Evolutionary conservation across 1,284 basidiomycete genomes (phyloP).

Genomic region (Fomitopsis palustris): DNA sequence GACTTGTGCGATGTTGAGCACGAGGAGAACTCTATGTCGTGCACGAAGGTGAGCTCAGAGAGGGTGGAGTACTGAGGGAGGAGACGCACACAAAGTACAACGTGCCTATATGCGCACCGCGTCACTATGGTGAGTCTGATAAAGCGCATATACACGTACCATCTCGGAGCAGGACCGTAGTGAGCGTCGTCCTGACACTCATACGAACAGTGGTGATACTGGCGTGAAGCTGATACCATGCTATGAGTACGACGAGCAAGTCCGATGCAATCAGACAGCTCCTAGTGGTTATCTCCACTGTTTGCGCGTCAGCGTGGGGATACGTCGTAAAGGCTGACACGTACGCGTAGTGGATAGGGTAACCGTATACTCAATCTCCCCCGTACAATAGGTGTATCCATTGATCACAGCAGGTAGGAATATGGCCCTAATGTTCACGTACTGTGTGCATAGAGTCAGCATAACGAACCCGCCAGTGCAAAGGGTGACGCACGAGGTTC

Average conservation of each 20-base stretch:
- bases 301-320: not conserved
- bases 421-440: not conserved
- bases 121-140: not conserved
- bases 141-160: not conserved
- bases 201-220: not conserved
- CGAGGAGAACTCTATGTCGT: not conserved
- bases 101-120: not conserved
- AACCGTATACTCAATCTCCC: not conserved
- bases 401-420: not conserved
- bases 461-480: not conserved
- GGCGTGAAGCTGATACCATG: not conserved
- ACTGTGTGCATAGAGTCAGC: not conserved
- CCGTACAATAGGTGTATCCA: not conserved
- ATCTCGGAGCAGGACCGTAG: not conserved
- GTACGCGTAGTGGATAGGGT: not conserved
- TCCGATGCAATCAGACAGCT: not conserved
- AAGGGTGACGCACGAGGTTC: not conserved
- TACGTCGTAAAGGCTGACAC: no score
- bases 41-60: not conserved
- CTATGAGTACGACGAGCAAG: not conserved
- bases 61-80: not conserved
- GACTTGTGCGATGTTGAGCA: not conserved
- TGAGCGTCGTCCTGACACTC: not conserved
- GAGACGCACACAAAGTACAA: not conserved
- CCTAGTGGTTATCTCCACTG: not conserved